phyloP scores from a whole-genome alignment of 2,329 filamentous ascomycete genomes.

The Sclerotinia subarctica region DNA sequence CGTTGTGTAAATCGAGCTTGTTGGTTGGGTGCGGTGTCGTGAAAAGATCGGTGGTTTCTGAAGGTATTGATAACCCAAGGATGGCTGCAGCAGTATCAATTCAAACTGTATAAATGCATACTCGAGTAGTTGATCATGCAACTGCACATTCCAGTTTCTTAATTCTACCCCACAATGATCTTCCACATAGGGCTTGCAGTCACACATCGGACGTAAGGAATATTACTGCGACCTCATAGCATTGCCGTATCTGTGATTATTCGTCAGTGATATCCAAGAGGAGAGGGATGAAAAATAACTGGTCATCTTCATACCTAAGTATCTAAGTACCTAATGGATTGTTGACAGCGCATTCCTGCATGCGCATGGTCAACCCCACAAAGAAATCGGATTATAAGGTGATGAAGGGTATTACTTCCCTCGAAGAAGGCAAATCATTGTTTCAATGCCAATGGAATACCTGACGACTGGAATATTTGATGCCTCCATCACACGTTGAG shows the following conservation, averaged over 20 bases:
- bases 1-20: background rate
- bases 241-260: conserved; percentile 24
- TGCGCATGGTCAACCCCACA: conserved; percentile 28
- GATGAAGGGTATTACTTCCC: conserved; percentile 23
- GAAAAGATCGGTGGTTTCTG: background rate
- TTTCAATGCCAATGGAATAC: conserved; percentile 10
- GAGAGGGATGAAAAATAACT: conserved; percentile 22
- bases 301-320: conserved; percentile 22
- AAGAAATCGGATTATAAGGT: conserved; percentile 16
- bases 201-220: conserved; percentile 13
- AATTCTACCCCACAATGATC: conserved; percentile 16
- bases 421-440: conserved; percentile 9
- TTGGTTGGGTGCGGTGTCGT: background rate
- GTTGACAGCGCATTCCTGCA: conserved; percentile 36
- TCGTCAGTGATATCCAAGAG: conserved; percentile 27
- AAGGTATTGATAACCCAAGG: background rate
- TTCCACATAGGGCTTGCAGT: conserved; percentile 13
- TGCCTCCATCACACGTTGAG: conserved; percentile 1
- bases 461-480: background rate
- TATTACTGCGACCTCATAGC: conserved; percentile 12
- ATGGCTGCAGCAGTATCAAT: background rate
- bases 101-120: conserved; percentile 4
- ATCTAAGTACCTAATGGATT: conserved; percentile 25
- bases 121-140: conserved; percentile 4
- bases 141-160: background rate